These are phyloP conservation scores for Clavispora vitiphila DNA, from an alignment of 805 yeast genomes.

Conservation along the genomic window DNA sequence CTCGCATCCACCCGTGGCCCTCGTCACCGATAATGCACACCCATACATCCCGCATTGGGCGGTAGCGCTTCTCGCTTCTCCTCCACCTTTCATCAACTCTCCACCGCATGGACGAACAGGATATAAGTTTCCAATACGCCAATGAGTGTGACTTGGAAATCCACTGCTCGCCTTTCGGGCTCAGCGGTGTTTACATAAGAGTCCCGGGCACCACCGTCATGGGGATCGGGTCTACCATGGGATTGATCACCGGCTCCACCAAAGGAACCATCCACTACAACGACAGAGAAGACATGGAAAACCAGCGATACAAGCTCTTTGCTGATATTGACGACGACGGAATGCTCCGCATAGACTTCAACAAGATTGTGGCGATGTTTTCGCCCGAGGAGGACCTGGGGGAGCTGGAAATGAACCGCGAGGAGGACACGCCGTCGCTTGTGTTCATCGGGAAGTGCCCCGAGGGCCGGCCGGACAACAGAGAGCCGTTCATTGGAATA, in stretches of 20 bases:
- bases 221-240: constrained; percentile 56
- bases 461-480: constrained; percentile 46
- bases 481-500: constrained; percentile 53
- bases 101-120: constrained; percentile 1
- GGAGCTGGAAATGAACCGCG: constrained; percentile 18
- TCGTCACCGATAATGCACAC: background rate
- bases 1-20: no score
- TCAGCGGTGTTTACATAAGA: constrained; percentile 47
- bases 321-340: constrained; percentile 44
- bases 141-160: constrained; percentile 49
- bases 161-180: constrained; percentile 55
- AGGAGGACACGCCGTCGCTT: constrained; percentile 41
- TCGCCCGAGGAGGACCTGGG: constrained; percentile 21
- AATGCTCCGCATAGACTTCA: constrained; percentile 46
- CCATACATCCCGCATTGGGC: background rate
- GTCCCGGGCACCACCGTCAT: constrained; percentile 44
- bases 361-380: constrained; percentile 35
- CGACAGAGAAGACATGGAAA: constrained; percentile 40
- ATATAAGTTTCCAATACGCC: constrained; percentile 36
- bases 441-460: constrained; percentile 51
- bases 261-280: constrained; percentile 47
- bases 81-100: no score
- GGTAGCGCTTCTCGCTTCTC: no score
- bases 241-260: constrained; percentile 48
- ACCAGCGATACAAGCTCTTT: constrained; percentile 45